phyloP scores from a whole-genome alignment of 805 yeast genomes.

The Saccharomycopsis synnaedendra region DNA sequence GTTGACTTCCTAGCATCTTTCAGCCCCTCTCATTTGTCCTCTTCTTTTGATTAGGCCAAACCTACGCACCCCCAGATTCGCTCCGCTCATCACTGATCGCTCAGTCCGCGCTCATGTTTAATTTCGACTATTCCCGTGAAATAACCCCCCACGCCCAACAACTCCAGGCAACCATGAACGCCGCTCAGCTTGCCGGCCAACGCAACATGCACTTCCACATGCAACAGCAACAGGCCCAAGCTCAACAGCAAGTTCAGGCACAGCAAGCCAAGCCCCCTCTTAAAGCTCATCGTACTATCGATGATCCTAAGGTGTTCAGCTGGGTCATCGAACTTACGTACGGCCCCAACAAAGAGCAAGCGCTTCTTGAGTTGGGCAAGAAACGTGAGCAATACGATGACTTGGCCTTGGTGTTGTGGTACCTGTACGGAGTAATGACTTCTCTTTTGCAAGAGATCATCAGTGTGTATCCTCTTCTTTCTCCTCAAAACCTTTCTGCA shows the following conservation, averaged over 20 bases:
- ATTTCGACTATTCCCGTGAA: no score
- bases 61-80: no score
- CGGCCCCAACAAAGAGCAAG: conserved; percentile 88
- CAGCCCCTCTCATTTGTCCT: no score
- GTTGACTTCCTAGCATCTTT: no score
- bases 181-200: conserved; percentile 17
- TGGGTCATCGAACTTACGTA: conserved; percentile 87
- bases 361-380: conserved; percentile 82
- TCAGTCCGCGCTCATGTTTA: no score
- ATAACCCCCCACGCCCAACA: conserved; percentile 6
- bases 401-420: conserved; percentile 86
- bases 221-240: conserved; percentile 18
- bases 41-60: no score
- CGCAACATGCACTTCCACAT: conserved; percentile 14
- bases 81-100: no score
- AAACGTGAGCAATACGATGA: conserved; percentile 93
- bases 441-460: conserved; percentile 81
- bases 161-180: conserved; percentile 16
- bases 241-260: conserved; percentile 12
- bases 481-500: conserved; percentile 78
- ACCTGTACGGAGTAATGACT: conserved; percentile 94
- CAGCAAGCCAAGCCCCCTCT: neutral
- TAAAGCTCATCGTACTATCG: conserved; percentile 32
- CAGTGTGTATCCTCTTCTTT: conserved; percentile 77
- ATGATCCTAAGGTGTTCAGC: conserved; percentile 74